Base-by-base conservation (phyloP, 176 grass and related monocot genomes). In the Ensete ventricosum region DNA sequence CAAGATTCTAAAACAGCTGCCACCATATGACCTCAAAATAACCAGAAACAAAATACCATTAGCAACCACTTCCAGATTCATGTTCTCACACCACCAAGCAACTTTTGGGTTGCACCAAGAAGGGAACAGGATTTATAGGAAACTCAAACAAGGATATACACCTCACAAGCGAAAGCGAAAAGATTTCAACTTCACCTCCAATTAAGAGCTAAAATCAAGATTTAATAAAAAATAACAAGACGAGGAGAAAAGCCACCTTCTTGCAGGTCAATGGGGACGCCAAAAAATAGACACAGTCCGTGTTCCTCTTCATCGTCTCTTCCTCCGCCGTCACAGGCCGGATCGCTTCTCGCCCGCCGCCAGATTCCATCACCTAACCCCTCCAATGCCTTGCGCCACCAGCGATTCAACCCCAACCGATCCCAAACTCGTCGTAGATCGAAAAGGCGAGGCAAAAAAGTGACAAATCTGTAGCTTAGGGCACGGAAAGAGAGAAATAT, bases 191-290 rank as follows among this genome's bases (percentile, higher is more conserved):
- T 19, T 48, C 11, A 70, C 29, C 0, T 7, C 1, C 3, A 76
- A 69, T 34, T 52, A 52, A 66, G 67, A 69, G 1, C 23, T 17
- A 14, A 66, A 69, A 66, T 1, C 24, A 72, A 1, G 13, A 14
- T 11, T 22, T 21, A 22, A 16, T 26, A 76, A 1, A 57, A 77
- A 10, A 49, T 1, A 67, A 53, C 21, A 71, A 22, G 2, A 66
- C 58, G 14, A 50, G 26, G 62, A 12, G 76, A 66, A 25, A 3
- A 14, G 34, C 55, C 58, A 94, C 96, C 91, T 94, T 99, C 79
- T 99, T 99, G 91, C 96, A 99, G 53, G 96, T 99, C 79, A 91
- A 86, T 49, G 96, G 91, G 55, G 96, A 99, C 49, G 96, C 91
- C 82, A 99, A 88, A 84, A 89, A 99, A 80, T 99, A 99, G 52